phyloP scores from a whole-genome alignment of 2,329 filamentous ascomycete species.

The Ophiostoma himal-ulmi region DNA sequence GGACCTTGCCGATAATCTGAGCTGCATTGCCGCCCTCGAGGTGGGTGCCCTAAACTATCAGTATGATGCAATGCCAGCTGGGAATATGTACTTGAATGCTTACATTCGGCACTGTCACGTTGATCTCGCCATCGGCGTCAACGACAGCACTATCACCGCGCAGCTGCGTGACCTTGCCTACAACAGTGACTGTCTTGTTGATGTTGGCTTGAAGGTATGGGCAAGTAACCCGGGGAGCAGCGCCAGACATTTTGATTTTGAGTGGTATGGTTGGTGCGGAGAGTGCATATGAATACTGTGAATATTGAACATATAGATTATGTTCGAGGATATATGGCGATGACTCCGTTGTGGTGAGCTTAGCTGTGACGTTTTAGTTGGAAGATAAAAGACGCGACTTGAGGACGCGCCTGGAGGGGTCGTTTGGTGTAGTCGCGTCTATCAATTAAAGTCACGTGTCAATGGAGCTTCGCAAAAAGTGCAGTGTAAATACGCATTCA shows the following conservation, averaged over 20 bases:
- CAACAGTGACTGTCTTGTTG: slow-evolving; percentile 69
- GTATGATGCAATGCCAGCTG: not conserved
- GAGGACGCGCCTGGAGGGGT: slow-evolving; percentile 9
- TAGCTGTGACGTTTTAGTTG: slow-evolving; percentile 10
- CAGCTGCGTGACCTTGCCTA: slow-evolving; percentile 78
- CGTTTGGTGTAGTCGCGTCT: not conserved
- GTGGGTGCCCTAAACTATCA: slow-evolving; percentile 56
- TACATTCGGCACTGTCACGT: slow-evolving; percentile 64
- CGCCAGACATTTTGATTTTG: not conserved
- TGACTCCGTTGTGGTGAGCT: not conserved
- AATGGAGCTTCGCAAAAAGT: not conserved
- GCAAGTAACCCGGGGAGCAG: slow-evolving; percentile 72
- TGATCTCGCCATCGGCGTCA: slow-evolving; percentile 73
- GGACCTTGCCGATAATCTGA: slow-evolving; percentile 76
- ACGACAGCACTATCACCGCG: slow-evolving; percentile 74
- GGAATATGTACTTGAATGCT: slow-evolving; percentile 1
- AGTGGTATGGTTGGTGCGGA: not conserved
- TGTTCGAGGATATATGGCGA: not conserved
- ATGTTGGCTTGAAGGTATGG: slow-evolving; percentile 72
- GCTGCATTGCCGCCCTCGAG: slow-evolving; percentile 63
- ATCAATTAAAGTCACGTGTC: slow-evolving; percentile 17
- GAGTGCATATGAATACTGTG: not conserved
- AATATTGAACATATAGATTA: not conserved
- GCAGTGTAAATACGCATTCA: not conserved
- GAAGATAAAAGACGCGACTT: slow-evolving; percentile 2